phyloP scores from a whole-genome alignment of 345 rosid genomes.

The Euphorbia tirucalli region DNA sequence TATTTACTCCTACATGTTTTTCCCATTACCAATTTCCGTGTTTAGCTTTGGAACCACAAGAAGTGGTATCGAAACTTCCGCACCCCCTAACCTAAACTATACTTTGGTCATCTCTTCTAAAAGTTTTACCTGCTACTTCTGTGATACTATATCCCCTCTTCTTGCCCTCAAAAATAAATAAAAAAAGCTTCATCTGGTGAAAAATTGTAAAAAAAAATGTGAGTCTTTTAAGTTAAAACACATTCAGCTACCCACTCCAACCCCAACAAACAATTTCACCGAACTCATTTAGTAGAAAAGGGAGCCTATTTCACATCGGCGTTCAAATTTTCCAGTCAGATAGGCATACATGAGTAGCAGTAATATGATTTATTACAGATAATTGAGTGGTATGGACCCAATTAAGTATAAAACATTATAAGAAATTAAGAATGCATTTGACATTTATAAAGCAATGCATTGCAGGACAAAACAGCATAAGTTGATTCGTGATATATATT shows the following conservation, averaged over 20 bases:
- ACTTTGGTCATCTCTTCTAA: background rate
- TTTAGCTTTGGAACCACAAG: background rate
- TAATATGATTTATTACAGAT: background rate
- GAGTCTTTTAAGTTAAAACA: background rate
- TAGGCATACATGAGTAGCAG: background rate
- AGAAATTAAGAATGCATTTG: background rate
- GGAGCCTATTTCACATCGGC: background rate
- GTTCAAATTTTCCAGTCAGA: no score
- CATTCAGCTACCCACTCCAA: background rate
- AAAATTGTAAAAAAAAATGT: no score
- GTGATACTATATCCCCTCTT: background rate
- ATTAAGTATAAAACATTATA: background rate
- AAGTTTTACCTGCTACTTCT: background rate
- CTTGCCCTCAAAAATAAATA: background rate
- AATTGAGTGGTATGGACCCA: background rate
- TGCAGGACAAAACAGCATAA: background rate
- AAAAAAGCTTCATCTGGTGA: background rate
- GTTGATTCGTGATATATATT: background rate
- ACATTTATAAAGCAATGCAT: background rate
- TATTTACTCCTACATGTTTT: background rate
- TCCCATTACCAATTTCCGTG: background rate
- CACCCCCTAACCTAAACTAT: background rate
- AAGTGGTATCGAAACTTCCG: no score
- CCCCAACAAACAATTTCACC: background rate
- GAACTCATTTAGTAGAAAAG: background rate